Conservation (phyloP, 1,284 basidiomycete species). For the Malassezia furfur region DNA sequence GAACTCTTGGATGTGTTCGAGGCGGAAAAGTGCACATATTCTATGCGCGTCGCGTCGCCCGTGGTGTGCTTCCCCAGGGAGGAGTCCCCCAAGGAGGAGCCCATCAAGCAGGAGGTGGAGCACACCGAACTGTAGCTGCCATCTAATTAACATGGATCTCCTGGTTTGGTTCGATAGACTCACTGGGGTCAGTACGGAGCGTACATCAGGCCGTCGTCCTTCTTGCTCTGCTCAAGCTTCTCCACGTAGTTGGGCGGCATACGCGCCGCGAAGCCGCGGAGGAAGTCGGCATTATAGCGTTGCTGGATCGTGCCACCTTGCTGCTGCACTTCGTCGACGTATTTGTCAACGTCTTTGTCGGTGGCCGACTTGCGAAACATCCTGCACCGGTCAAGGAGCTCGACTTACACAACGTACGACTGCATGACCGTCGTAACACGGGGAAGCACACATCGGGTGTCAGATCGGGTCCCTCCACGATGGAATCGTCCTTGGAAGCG, state of each 20-base stretch:
- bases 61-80: conserved; percentile 61
- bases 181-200: conserved; percentile 8
- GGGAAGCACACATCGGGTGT: not conserved
- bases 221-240: not conserved
- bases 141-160: not conserved
- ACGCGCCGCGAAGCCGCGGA: conserved; percentile 15
- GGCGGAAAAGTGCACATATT: conserved; percentile 89
- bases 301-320: conserved; percentile 7
- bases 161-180: conserved; percentile 10
- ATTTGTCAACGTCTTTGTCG: conserved; percentile 1
- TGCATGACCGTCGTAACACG: not conserved
- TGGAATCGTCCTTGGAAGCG: not conserved
- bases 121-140: conserved; percentile 12
- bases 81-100: not conserved
- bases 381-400: not conserved
- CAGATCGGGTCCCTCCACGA: conserved; percentile 1
- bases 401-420: conserved; percentile 9
- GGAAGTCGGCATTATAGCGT: conserved; percentile 8
- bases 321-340: not conserved
- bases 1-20: conserved; percentile 71
- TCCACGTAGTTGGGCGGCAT: conserved; percentile 1
- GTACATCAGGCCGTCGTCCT: conserved; percentile 10
- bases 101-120: not conserved
- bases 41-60: conserved; percentile 74
- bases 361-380: conserved; percentile 1